Evolutionary conservation across 208 protist species (phyloP).

Genomic region (Trypanosoma conorhini): DNA sequence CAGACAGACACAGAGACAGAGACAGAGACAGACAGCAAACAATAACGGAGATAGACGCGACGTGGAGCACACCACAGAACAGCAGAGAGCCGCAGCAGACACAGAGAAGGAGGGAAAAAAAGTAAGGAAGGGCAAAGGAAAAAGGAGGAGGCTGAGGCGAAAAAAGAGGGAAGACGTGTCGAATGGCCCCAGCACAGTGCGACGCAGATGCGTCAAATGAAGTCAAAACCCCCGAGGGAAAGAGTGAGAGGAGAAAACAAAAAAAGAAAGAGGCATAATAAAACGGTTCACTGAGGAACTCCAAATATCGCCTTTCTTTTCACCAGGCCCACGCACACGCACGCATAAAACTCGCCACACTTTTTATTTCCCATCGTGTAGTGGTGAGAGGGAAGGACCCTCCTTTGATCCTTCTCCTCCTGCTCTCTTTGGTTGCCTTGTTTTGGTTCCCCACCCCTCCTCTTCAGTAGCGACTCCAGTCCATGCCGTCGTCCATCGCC

Average conservation of each 20-base stretch:
- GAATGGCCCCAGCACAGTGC: no score
- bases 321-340: no score
- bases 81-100: background rate
- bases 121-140: background rate
- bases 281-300: background rate
- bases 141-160: background rate
- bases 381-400: background rate
- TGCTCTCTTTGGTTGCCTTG: background rate
- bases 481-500: slow-evolving; percentile 9
- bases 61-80: background rate
- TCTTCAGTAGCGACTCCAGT: slow-evolving; percentile 23
- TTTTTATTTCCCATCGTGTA: no score
- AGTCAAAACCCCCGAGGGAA: no score
- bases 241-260: background rate
- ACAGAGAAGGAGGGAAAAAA: background rate
- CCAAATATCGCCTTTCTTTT: background rate
- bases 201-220: no score
- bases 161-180: no score
- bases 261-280: background rate
- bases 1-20: background rate
- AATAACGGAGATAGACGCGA: background rate
- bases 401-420: no score
- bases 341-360: no score
- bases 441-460: background rate
- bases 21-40: background rate